Evolutionary conservation across 257 asterid genomes (phyloP).

Genomic region (Solanum arcanum): DNA sequence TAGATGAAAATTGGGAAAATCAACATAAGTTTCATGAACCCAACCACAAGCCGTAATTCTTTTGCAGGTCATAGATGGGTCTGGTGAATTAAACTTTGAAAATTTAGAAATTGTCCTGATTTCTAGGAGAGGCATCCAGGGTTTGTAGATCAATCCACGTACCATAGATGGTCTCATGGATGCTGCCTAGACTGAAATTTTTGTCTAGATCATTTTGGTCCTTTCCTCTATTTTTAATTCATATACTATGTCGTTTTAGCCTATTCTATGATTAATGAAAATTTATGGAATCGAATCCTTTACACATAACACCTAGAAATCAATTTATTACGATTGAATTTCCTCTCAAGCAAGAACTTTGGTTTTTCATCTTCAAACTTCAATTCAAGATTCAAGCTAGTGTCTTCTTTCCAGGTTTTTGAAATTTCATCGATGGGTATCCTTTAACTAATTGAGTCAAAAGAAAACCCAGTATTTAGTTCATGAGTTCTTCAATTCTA

Average conservation of each 20-base stretch:
- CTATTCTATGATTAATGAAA: too few species aligned
- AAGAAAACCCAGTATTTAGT: neutral
- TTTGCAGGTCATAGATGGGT: neutral
- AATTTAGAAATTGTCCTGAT: neutral
- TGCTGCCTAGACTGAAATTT: neutral
- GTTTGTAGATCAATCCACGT: neutral
- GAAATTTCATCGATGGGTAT: neutral
- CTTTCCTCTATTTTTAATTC: neutral
- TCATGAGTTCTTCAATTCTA: neutral
- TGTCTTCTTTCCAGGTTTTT: neutral
- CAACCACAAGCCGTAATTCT: neutral
- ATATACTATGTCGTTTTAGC: too few species aligned
- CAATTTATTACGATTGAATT: neutral
- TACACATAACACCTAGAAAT: neutral
- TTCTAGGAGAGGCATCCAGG: neutral
- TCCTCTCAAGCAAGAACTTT: neutral
- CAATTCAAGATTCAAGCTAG: neutral
- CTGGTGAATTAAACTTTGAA: too few species aligned
- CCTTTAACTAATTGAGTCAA: neutral
- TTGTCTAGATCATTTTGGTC: too few species aligned
- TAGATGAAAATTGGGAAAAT: neutral
- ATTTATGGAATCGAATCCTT: neutral
- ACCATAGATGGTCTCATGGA: neutral
- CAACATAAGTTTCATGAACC: neutral
- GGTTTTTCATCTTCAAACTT: neutral